A percentile compares a stretch with the other conserved stretches of the same genome.
Conservation (phyloP, 441 rosid species). For the Brassica balearica region DNA sequence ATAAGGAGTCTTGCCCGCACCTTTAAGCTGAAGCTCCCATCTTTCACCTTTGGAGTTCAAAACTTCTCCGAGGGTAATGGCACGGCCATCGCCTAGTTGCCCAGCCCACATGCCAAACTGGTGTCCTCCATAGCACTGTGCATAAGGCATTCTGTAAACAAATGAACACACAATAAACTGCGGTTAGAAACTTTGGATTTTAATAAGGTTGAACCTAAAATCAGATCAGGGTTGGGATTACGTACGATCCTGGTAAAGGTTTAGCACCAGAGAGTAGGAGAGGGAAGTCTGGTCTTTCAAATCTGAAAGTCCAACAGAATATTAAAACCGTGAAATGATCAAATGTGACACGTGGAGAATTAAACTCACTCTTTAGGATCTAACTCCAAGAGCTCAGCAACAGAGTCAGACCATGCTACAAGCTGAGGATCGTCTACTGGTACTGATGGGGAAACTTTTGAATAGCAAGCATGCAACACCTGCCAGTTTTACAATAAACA, state of each 20-base stretch:
- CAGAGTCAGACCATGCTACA: slow-evolving; percentile 95
- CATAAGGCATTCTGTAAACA: slow-evolving; percentile 72
- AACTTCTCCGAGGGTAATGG: slow-evolving; percentile 90
- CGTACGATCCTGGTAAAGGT: slow-evolving; percentile 82
- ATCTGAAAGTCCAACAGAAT: slow-evolving; percentile 56
- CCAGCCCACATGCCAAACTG: slow-evolving; percentile 99
- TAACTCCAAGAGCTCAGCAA: slow-evolving; percentile 45
- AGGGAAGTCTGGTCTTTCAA: slow-evolving; percentile 91
- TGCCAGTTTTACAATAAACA: slow-evolving; percentile 33
- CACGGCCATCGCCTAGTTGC: slow-evolving; percentile 98
- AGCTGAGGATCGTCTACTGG: slow-evolving; percentile 90
- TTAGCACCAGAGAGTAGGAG: slow-evolving; percentile 79
- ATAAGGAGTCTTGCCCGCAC: slow-evolving; percentile 96
- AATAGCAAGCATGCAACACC: slow-evolving; percentile 90
- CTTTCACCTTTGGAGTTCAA: slow-evolving; percentile 81
- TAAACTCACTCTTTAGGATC: too few species aligned
- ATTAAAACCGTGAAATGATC: slow-evolving; percentile 2
- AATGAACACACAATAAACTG: too few species aligned
- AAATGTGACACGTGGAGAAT: neutral
- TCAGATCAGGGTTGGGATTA: neutral
- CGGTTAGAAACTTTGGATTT: neutral
- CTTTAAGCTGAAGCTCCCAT: slow-evolving; percentile 99
- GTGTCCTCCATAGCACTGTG: slow-evolving; percentile 98
- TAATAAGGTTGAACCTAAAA: neutral
- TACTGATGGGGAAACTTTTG: slow-evolving; percentile 88